Evolutionary conservation across 768 basidiomycete genomes (phyloP), one percentile per base, ranked within the genome.

Genomic region (Artomyces pyxidatus): DNA sequence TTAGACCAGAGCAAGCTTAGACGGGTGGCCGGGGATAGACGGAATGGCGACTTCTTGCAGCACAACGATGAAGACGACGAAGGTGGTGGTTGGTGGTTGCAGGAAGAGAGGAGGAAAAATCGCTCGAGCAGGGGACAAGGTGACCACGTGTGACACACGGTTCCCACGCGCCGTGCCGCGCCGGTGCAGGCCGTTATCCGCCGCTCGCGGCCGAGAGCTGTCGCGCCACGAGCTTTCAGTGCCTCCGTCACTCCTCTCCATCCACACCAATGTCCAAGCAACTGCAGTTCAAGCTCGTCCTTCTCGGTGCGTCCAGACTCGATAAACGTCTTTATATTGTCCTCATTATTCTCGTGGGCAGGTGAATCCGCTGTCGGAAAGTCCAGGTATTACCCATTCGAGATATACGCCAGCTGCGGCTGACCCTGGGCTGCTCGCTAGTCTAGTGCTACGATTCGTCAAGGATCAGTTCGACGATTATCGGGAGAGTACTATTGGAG

Each of bases 281-380:
- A 70, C 88, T 77, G 58, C 89, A 91, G 68, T 96, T 95, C 74
- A 97, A 97, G 67, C 86, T 98, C 57, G 95, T 97, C 55, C 80
- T 97, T 40, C 80, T 97, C 54, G 96, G 96, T 89, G 53, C 55
- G 78, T 71, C 12, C 17, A n/a, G n/a, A n/a, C n/a, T n/a, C n/a
- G n/a, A n/a, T n/a, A n/a, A n/a, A n/a, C n/a, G n/a, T n/a, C n/a
- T n/a, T n/a, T n/a, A n/a, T n/a, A n/a, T n/a, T n/a, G n/a, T 21
- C 12, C 37, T 39, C 32, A 19, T 22, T 47, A 40, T 37, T 40
- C 21, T 45, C n/a, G 23, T 54, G 58, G 29, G 62, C 55, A 96
- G 93, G 94, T 60, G 94, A 97, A 73, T 93, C 89, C 35, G 95
- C 96, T 38, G 96, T 99, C 43, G 96, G 96, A 45, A 99, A 99